Conservation (phyloP, 2,329 filamentous ascomycete genomes). For the Cordyceps militaris region DNA sequence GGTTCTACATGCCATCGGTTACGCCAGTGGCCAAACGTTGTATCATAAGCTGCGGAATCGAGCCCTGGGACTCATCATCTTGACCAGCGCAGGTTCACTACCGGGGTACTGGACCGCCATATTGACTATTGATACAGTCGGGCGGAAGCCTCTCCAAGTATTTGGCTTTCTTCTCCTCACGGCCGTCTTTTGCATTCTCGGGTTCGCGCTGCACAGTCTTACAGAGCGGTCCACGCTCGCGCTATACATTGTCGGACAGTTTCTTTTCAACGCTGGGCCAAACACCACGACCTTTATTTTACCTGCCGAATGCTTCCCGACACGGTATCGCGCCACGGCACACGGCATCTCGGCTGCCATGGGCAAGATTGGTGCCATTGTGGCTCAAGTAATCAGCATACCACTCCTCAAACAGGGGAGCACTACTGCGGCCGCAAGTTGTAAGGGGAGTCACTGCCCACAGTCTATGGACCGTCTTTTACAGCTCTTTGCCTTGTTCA, state of each 20-base stretch:
- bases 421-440: conserved; percentile 33
- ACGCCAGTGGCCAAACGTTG: conserved; percentile 53
- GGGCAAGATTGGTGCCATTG: conserved; percentile 61
- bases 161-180: conserved; percentile 55
- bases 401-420: conserved; percentile 51
- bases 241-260: conserved; percentile 58
- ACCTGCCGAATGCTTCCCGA: conserved; percentile 58
- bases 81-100: conserved; percentile 69
- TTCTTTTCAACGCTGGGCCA: conserved; percentile 60
- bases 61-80: conserved; percentile 68
- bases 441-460: conserved; percentile 40
- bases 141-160: conserved; percentile 69
- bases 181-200: conserved; percentile 54
- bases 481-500: conserved; percentile 73
- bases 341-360: conserved; percentile 61
- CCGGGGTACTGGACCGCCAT: conserved; percentile 77
- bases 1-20: conserved; percentile 67
- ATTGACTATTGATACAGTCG: conserved; percentile 64
- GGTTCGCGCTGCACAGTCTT: conserved; percentile 49
- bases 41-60: conserved; percentile 65
- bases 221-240: conserved; percentile 44
- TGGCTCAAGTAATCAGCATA: conserved; percentile 59
- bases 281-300: conserved; percentile 61
- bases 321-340: conserved; percentile 53
- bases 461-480: conserved; percentile 66